Conservation (phyloP, 148 eudicot species). For the Rheum nobile region DNA sequence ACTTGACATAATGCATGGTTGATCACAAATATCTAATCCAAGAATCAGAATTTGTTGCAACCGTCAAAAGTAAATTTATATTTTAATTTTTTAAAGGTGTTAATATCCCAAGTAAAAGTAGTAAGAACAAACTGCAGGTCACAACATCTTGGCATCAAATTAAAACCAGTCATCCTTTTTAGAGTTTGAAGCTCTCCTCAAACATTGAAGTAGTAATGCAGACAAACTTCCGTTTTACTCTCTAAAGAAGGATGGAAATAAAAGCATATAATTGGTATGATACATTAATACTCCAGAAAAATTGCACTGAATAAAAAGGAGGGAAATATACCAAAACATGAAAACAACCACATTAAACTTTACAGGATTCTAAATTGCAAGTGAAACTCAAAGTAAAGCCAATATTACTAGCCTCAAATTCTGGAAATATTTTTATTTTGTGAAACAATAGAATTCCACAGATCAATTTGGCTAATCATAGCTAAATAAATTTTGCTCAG, state of each 20-base stretch:
- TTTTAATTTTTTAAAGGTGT: not conserved
- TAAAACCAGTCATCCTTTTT: not conserved
- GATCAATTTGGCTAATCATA: not conserved
- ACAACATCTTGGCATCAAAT: not conserved
- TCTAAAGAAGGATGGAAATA: not conserved
- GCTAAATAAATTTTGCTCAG: not conserved
- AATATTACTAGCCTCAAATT: not conserved
- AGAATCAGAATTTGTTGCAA: not conserved
- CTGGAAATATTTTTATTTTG: not conserved
- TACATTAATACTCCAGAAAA: not conserved
- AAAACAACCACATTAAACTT: not conserved
- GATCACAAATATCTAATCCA: not conserved
- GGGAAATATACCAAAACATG: too few species aligned
- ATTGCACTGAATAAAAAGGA: not conserved
- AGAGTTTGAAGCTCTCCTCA: not conserved
- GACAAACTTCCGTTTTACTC: not conserved
- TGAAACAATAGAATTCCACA: not conserved
- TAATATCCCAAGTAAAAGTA: not conserved
- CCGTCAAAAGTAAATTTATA: not conserved
- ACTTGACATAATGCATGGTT: not conserved
- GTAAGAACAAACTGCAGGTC: not conserved
- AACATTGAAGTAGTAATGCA: not conserved
- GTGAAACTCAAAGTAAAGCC: not conserved
- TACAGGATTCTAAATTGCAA: not conserved
- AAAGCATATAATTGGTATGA: not conserved